phyloP scores from a whole-genome alignment of 768 basidiomycete species.

The Lactifluus rugatus region DNA sequence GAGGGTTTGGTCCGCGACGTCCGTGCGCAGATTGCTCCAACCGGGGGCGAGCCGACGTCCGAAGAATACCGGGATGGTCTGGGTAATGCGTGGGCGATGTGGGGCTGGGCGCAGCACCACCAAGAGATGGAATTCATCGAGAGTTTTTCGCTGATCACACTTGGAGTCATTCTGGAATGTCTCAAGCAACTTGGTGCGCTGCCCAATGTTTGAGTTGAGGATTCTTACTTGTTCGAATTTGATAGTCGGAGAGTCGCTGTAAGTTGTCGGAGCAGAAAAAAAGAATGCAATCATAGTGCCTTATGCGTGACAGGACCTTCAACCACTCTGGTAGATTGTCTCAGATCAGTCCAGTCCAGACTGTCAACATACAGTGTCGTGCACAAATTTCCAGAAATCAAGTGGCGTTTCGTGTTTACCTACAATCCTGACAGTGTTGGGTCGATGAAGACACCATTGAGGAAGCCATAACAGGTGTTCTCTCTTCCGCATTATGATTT shows the following conservation, averaged over 20 bases:
- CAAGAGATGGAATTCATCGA: conserved; percentile 27
- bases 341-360: too few relatives aligned
- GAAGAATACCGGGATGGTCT: conserved; percentile 32
- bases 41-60: background rate
- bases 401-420: too few relatives aligned
- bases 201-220: background rate
- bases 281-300: too few relatives aligned
- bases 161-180: conserved; percentile 26
- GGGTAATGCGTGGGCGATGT: conserved; percentile 52
- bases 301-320: too few relatives aligned
- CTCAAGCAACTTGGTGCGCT: background rate
- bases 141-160: conserved; percentile 61
- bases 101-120: conserved; percentile 44
- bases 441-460: too few relatives aligned
- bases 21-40: conserved; percentile 28
- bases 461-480: too few relatives aligned
- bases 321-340: too few relatives aligned
- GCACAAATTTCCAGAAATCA: too few relatives aligned
- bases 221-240: background rate
- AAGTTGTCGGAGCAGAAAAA: background rate
- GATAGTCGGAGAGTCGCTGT: background rate
- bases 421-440: too few relatives aligned
- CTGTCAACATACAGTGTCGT: too few relatives aligned
- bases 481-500: too few relatives aligned
- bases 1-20: conserved; percentile 42